A percentile compares a stretch with the other conserved stretches of the same genome.
Evolutionary conservation across 108 stramenopile genomes (phyloP).

Genomic region (Nitzschia sp.): DNA sequence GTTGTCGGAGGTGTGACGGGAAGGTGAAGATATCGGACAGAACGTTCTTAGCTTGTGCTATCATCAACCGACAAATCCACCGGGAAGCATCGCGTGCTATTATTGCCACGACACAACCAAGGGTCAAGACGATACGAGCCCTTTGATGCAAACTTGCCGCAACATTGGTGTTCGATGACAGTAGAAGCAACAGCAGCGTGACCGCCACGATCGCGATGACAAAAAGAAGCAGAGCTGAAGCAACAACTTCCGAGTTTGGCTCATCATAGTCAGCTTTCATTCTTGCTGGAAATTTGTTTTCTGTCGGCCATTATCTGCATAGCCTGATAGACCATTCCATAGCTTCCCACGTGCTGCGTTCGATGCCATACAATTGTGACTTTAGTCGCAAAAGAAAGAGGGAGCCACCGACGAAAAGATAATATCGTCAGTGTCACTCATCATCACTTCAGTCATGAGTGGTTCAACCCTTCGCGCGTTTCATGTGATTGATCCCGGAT

Average conservation of each 20-base stretch:
- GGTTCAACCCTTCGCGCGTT: no score
- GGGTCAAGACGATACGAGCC: not conserved
- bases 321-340: no score
- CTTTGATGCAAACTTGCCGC: not conserved
- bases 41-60: not conserved
- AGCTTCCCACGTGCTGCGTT: no score
- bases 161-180: not conserved
- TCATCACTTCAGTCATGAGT: no score
- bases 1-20: not conserved
- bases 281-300: no score
- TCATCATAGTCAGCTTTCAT: no score
- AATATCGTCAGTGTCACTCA: no score
- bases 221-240: not conserved
- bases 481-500: no score
- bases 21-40: not conserved
- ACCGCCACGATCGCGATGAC: not conserved
- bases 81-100: not conserved
- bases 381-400: no score
- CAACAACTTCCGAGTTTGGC: not conserved
- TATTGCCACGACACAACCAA: not conserved
- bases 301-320: no score
- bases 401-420: no score
- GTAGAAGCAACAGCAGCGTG: not conserved
- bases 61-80: not conserved
- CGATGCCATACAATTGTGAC: no score